Conservation (phyloP, 495 filamentous ascomycete genomes). For the Oleoguttula mirabilis region DNA sequence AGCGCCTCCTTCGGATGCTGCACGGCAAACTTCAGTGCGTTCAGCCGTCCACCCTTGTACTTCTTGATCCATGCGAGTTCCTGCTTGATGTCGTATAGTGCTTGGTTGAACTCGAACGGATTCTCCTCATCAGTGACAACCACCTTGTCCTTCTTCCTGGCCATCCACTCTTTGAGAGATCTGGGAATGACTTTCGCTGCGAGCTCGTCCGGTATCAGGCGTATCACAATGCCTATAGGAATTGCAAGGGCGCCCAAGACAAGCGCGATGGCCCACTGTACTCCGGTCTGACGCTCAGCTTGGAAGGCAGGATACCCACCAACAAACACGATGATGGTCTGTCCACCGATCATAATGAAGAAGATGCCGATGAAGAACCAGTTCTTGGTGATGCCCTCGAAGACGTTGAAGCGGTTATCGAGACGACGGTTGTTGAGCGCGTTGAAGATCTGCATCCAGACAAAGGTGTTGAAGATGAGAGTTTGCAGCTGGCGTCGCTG, state of each 20-base stretch:
- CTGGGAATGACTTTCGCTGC: constrained; percentile 41
- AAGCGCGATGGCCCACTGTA: constrained; percentile 65
- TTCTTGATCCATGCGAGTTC: constrained; percentile 50
- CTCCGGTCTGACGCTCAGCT: constrained; percentile 46
- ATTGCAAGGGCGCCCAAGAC: constrained; percentile 58
- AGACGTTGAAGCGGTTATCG: constrained; percentile 82
- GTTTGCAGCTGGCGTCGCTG: constrained; percentile 45
- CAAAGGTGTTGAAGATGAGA: constrained; percentile 81
- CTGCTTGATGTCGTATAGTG: constrained; percentile 27
- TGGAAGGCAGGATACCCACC: constrained; percentile 57
- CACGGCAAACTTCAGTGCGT: constrained; percentile 72
- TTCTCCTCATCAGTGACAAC: constrained; percentile 51
- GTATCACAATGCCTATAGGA: constrained; percentile 59
- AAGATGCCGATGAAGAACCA: constrained; percentile 76
- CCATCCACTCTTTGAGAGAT: constrained; percentile 13
- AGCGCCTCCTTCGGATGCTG: constrained; percentile 65
- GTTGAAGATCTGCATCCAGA: constrained; percentile 95
- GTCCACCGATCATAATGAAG: constrained; percentile 69
- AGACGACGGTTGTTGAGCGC: constrained; percentile 73
- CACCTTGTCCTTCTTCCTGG: constrained; percentile 26
- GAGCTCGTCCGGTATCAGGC: constrained; percentile 60
- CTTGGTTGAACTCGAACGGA: constrained; percentile 44
- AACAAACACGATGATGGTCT: constrained; percentile 66
- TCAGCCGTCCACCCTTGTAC: constrained; percentile 73
- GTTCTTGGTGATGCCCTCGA: constrained; percentile 71